These are phyloP conservation scores for Capsella bursapastoris DNA, from an alignment of 345 rosid genomes.

Conservation along the genomic window DNA sequence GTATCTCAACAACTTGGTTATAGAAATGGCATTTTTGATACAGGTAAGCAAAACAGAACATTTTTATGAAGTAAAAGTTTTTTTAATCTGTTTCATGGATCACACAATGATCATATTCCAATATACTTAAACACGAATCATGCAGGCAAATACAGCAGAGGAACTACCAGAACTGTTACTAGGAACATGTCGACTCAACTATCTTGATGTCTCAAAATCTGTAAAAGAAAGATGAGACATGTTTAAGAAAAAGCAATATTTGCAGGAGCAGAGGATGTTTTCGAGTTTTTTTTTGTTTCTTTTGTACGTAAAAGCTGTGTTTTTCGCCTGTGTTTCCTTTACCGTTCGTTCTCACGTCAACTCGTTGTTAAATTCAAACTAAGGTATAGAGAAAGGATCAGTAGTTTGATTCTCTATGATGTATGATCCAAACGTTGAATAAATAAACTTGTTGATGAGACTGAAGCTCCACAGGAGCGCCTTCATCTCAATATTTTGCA, in stretches of 20 bases:
- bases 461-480: background rate
- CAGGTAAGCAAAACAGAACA: slow-evolving; percentile 52
- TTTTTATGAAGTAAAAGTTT: background rate
- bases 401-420: slow-evolving; percentile 24
- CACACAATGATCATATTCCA: background rate
- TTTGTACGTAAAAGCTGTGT: slow-evolving; percentile 1
- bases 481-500: background rate
- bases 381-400: slow-evolving; percentile 28
- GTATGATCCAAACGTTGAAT: slow-evolving; percentile 11
- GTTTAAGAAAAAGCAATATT: background rate
- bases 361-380: slow-evolving; percentile 10
- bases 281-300: slow-evolving; percentile 9
- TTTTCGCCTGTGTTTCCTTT: slow-evolving; percentile 4
- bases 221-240: slow-evolving; percentile 43
- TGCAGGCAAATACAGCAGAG: slow-evolving; percentile 77
- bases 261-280: slow-evolving; percentile 28
- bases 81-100: background rate
- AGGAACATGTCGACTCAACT: slow-evolving; percentile 82
- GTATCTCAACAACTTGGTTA: slow-evolving; percentile 76
- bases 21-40: slow-evolving; percentile 93
- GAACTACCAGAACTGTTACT: slow-evolving; percentile 88
- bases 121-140: background rate
- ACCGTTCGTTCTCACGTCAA: slow-evolving; percentile 5
- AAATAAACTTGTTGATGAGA: slow-evolving; percentile 30
- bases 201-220: slow-evolving; percentile 71